Base-by-base conservation (phyloP, 1,284 basidiomycete species). In the Lentinula novae-zelandiae region DNA sequence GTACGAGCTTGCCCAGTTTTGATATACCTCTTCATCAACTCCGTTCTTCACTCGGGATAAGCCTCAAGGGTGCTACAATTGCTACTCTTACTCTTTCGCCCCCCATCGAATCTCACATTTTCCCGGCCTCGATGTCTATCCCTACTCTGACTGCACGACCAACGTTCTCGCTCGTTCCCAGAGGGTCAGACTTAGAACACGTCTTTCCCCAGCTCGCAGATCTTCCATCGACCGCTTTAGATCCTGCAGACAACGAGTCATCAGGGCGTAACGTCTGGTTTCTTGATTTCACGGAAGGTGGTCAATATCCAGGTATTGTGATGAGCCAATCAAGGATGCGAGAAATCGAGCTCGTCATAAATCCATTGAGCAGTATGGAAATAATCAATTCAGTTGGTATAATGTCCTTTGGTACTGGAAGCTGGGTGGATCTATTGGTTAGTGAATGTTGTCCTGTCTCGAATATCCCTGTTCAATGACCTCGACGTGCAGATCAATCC, bases 341-440 rank as follows among this genome's bases (percentile, higher is more conserved):
- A 60, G 87, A 87, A 60, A 83, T 89, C 52, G 85, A 87, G 66
- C 72, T 80, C 9, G 75, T 87, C 8, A 75, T 89, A 27, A 82
- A 87, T 64, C 83, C 83, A 8, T 70, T 84, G 49, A 78, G 80
- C 52, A 80, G 76, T 1, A 76, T 82, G 63, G 75, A 77, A 55
- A 69, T 73, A 8, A 66, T 81, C 58, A 71, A 70, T 50, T 67
- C 72, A 27, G 74, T 80, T n/a, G 71, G 77, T 5, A 78, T 82
- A 67, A 78, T 85, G 68, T 74, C 77, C 1, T 83, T 85, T 67
- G 78, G 77, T 6, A 77, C 70, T 5, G 76, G 79, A 8, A 89
- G 84, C 66, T 92, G 90, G 90, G 76, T 90, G 7, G 87, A 89
- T 68, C 73, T 87, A 53, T 68, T 90, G 68, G 88, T 89, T 65